These are phyloP conservation scores for Xylogone sp. DNA, from an alignment of 2,329 filamentous ascomycete species.

Conservation along the genomic window DNA sequence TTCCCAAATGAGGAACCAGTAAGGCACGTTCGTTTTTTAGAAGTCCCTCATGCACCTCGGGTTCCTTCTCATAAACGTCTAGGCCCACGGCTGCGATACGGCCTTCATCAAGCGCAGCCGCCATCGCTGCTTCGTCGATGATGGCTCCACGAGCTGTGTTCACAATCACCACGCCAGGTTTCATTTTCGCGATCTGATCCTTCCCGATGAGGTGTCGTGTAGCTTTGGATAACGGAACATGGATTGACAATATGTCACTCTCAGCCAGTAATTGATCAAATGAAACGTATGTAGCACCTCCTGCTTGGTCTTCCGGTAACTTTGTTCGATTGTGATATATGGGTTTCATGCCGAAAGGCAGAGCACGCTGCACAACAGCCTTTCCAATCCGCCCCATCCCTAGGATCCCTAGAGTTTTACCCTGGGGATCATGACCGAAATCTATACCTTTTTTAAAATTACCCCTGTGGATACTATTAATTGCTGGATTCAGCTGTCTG, in stretches of 20 bases:
- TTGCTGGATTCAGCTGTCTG: conserved; percentile 26
- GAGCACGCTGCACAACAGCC: conserved; percentile 66
- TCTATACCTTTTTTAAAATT: conserved; percentile 26
- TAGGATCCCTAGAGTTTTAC: conserved; percentile 71
- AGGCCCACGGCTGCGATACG: conserved; percentile 66
- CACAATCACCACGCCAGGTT: conserved; percentile 69
- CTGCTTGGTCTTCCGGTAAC: conserved; percentile 46
- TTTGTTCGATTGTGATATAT: conserved; percentile 67
- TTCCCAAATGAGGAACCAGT: conserved; percentile 65
- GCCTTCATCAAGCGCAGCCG: conserved; percentile 63
- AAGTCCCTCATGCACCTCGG: conserved; percentile 58
- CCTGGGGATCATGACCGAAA: conserved; percentile 59
- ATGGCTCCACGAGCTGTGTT: conserved; percentile 79
- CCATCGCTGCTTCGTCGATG: conserved; percentile 76
- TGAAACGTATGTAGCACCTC: conserved; percentile 59
- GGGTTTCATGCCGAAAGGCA: conserved; percentile 69
- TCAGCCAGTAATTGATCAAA: conserved; percentile 66
- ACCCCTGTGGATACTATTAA: conserved; percentile 38
- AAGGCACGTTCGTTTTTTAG: conserved; percentile 56
- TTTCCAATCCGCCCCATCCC: conserved; percentile 81
- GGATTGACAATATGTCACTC: conserved; percentile 73
- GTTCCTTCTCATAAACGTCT: conserved; percentile 79
- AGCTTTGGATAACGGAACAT: conserved; percentile 65
- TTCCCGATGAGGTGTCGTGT: conserved; percentile 71
- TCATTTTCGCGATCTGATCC: conserved; percentile 69